phyloP scores from a whole-genome alignment of 768 basidiomycete species.

The Mycena vulgaris region DNA sequence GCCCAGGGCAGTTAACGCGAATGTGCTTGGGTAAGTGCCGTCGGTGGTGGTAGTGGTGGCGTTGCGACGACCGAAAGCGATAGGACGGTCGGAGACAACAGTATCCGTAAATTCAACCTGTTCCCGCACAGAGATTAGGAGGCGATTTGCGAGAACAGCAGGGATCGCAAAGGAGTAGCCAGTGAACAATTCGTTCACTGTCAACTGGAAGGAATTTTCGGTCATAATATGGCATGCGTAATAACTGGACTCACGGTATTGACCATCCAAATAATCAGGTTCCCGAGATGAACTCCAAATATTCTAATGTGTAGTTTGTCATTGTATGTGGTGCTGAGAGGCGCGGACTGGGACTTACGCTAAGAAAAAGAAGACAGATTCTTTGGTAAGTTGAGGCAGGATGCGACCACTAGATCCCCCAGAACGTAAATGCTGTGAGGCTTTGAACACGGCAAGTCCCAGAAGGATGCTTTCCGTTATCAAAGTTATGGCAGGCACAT shows the following conservation, averaged over 20 bases:
- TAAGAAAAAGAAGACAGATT: slow-evolving; percentile 52
- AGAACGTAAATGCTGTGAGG: not conserved
- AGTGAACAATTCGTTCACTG: slow-evolving; percentile 50
- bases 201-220: slow-evolving; percentile 37
- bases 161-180: slow-evolving; percentile 33
- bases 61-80: not conserved
- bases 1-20: no score
- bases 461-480: slow-evolving; percentile 2
- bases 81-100: not conserved
- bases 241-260: slow-evolving; percentile 44
- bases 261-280: slow-evolving; percentile 50
- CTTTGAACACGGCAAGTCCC: slow-evolving; percentile 7
- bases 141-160: slow-evolving; percentile 13
- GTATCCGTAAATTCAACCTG: not conserved
- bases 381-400: slow-evolving; percentile 42
- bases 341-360: slow-evolving; percentile 41
- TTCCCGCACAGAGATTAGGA: slow-evolving; percentile 10
- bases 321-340: not conserved
- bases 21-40: no score
- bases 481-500: not conserved
- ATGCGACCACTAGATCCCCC: not conserved
- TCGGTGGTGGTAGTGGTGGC: not conserved
- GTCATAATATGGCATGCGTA: not conserved
- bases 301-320: slow-evolving; percentile 41
- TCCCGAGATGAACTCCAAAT: slow-evolving; percentile 51